Conservation (phyloP, 2,329 filamentous ascomycete genomes). For the Phyllosticta ampelicida region DNA sequence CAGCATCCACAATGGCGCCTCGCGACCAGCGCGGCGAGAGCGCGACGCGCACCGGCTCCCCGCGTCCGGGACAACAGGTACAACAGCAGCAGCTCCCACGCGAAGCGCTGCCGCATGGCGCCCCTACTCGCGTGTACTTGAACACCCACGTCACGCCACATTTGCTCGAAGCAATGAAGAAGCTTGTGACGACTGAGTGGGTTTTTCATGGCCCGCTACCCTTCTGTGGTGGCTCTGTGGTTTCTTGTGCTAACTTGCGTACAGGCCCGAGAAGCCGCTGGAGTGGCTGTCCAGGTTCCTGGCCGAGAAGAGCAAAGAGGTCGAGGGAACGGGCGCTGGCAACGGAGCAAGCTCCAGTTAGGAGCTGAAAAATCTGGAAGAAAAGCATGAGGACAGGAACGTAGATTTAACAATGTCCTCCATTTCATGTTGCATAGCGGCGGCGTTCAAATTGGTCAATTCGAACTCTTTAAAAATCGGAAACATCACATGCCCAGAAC, state of each 20-base stretch:
- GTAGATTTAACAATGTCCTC: slow-evolving; percentile 2
- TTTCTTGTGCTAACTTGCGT: neutral
- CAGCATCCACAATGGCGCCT: slow-evolving; percentile 6
- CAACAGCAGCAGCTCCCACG: slow-evolving; percentile 14
- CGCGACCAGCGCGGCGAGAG: neutral
- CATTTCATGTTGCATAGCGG: slow-evolving; percentile 10
- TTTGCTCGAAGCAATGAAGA: slow-evolving; percentile 42
- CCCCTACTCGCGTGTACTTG: slow-evolving; percentile 38
- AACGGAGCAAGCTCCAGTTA: neutral
- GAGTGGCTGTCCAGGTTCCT: slow-evolving; percentile 39
- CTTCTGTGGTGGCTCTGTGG: neutral
- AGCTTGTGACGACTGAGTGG: slow-evolving; percentile 36
- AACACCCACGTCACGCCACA: slow-evolving; percentile 41
- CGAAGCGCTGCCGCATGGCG: slow-evolving; percentile 35
- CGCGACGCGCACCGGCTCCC: slow-evolving; percentile 16
- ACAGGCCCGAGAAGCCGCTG: slow-evolving; percentile 38
- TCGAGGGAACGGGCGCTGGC: slow-evolving; percentile 28
- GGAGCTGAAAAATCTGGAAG: neutral
- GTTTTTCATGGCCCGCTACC: slow-evolving; percentile 5
- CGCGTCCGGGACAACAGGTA: slow-evolving; percentile 3
- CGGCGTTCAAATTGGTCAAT: slow-evolving; percentile 10
- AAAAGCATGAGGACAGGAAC: neutral
- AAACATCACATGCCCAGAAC: neutral
- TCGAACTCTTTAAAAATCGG: neutral
- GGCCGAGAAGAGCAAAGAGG: slow-evolving; percentile 36